Evolutionary conservation across 2,329 filamentous ascomycete species (phyloP).

Genomic region (Coniochaeta ligniaria): DNA sequence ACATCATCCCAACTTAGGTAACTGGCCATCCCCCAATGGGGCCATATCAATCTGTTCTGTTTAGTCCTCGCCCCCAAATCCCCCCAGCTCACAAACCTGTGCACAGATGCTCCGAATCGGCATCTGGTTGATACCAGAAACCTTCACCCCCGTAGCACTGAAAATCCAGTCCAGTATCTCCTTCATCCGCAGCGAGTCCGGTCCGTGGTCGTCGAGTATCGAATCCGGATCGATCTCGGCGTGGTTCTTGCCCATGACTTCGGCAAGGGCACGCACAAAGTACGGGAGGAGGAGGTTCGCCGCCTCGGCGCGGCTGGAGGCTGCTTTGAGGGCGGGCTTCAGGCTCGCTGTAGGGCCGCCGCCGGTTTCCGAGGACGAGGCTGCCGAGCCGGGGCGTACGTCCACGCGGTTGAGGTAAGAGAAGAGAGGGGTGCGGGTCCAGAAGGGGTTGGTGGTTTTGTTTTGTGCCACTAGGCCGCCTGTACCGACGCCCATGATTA

Average conservation of each 20-base stretch:
- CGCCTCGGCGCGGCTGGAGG: not conserved
- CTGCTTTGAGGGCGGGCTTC: conserved; percentile 2
- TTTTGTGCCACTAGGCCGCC: conserved; percentile 47
- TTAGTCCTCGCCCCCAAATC: conserved; percentile 3
- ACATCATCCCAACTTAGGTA: not conserved
- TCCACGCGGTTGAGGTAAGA: conserved; percentile 41
- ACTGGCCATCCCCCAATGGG: not conserved
- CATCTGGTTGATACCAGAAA: conserved; percentile 10
- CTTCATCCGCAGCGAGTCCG: conserved; percentile 7
- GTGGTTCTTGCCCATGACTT: not conserved
- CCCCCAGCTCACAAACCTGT: conserved; percentile 6
- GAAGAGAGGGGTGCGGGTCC: conserved; percentile 42
- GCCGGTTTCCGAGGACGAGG: not conserved
- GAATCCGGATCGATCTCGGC: not conserved
- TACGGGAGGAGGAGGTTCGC: not conserved
- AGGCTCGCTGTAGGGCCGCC: not conserved
- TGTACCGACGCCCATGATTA: conserved; percentile 46
- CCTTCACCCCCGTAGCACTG: conserved; percentile 6
- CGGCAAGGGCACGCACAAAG: not conserved
- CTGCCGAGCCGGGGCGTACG: conserved; percentile 19
- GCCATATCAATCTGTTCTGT: not conserved
- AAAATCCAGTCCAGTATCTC: conserved; percentile 11
- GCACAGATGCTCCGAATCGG: conserved; percentile 8
- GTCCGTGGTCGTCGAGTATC: not conserved
- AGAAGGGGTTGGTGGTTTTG: conserved; percentile 44